Conservation (phyloP, 768 basidiomycete species). For the Arthromyces matolae region DNA sequence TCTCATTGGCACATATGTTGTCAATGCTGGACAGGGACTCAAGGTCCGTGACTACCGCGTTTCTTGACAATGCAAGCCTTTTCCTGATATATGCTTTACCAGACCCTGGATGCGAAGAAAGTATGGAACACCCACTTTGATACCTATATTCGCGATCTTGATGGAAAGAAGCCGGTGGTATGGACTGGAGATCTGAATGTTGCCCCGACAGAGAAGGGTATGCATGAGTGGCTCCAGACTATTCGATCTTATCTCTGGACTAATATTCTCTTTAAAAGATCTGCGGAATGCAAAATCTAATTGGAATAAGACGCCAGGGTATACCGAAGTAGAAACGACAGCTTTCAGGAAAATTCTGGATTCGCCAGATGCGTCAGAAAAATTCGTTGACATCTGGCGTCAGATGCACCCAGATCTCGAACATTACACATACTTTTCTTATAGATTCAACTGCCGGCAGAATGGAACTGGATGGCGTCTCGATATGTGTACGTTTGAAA, state of each 20-base stretch:
- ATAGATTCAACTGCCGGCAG: constrained; percentile 71
- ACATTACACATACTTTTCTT: constrained; percentile 86
- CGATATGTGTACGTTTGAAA: constrained; percentile 65
- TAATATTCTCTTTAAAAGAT: constrained; percentile 46
- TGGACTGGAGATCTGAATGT: constrained; percentile 90
- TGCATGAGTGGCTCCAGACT: background rate
- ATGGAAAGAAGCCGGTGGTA: constrained; percentile 78
- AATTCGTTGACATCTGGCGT: constrained; percentile 81
- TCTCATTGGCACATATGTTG: constrained; percentile 77
- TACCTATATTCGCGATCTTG: constrained; percentile 64
- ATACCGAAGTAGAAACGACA: constrained; percentile 78
- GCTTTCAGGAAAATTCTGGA: constrained; percentile 68
- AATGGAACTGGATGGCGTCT: constrained; percentile 88
- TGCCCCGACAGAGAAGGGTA: constrained; percentile 73
- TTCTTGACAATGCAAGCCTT: too few relatives aligned
- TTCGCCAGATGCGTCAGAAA: constrained; percentile 37
- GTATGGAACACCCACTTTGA: constrained; percentile 80
- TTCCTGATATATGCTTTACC: too few relatives aligned
- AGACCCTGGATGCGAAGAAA: constrained; percentile 77
- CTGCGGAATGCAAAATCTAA: constrained; percentile 66
- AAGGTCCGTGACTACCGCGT: too few relatives aligned
- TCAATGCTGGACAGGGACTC: constrained; percentile 74
- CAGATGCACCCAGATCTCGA: constrained; percentile 57
- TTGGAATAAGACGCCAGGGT: constrained; percentile 87
- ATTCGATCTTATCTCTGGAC: background rate